Conservation (phyloP, 768 basidiomycete genomes). For the Naganishia vishniacii region DNA sequence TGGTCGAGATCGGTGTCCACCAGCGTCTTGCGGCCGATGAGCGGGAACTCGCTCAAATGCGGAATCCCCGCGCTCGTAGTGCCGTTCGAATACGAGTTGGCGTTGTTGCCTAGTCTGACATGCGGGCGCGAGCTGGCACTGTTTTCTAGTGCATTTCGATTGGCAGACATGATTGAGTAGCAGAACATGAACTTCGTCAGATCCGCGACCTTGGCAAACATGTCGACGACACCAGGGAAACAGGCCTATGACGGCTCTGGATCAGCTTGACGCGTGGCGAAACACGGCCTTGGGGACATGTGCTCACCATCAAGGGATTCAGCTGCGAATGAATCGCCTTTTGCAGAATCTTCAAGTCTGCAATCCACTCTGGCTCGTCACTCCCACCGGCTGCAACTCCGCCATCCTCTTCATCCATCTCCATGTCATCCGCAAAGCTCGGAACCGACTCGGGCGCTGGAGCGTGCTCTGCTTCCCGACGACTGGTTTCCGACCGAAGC, state of each 20-base stretch:
- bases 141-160: constrained; percentile 53
- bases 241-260: constrained; percentile 60
- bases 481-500: constrained; percentile 54
- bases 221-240: constrained; percentile 78
- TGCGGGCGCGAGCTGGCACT: constrained; percentile 31
- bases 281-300: neutral
- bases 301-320: constrained; percentile 77
- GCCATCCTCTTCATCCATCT: constrained; percentile 31
- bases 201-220: constrained; percentile 89
- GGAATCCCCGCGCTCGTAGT: constrained; percentile 20
- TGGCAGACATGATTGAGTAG: constrained; percentile 84
- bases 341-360: constrained; percentile 69
- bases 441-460: neutral
- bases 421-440: constrained; percentile 38
- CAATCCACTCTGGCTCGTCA: constrained; percentile 67
- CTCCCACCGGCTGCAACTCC: constrained; percentile 30
- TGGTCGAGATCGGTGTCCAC: constrained; percentile 69
- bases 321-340: constrained; percentile 71
- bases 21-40: constrained; percentile 39
- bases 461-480: constrained; percentile 52
- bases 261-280: neutral
- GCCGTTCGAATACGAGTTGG: neutral
- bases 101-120: neutral
- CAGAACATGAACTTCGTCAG: constrained; percentile 89
- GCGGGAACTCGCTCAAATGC: constrained; percentile 30